Evolutionary conservation across 108 stramenopile species (phyloP).

Genomic region (Heterococcus sp.): DNA sequence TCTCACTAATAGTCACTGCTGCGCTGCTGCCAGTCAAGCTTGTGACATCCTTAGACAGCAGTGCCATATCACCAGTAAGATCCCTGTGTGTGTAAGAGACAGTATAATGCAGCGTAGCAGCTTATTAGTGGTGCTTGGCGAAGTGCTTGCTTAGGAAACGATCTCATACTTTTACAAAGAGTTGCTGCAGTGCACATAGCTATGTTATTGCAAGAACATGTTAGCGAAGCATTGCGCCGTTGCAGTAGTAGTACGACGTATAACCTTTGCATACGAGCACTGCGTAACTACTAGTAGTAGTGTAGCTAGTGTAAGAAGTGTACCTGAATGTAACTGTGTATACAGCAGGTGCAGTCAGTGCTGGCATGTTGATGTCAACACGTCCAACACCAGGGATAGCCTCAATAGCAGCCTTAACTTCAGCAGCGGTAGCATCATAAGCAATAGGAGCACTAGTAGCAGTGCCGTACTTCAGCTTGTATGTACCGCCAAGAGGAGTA

Average conservation of each 20-base stretch:
- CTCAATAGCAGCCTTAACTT: constrained; percentile 66
- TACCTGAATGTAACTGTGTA: constrained; percentile 73
- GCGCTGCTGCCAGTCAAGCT: constrained; percentile 56
- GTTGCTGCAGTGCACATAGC: too few species aligned
- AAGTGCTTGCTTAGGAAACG: too few species aligned
- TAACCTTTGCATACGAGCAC: too few species aligned
- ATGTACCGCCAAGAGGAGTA: constrained; percentile 70
- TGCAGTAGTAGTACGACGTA: too few species aligned
- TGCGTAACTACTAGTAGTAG: too few species aligned
- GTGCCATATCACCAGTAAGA: constrained; percentile 52
- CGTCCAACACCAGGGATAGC: constrained; percentile 54
- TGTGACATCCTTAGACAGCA: constrained; percentile 38
- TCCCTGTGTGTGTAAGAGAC: too few species aligned
- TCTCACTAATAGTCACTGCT: not conserved
- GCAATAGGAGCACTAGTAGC: constrained; percentile 47
- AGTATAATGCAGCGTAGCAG: too few species aligned
- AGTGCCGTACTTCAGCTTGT: constrained; percentile 60
- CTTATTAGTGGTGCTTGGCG: too few species aligned
- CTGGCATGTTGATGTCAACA: constrained; percentile 60
- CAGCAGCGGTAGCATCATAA: constrained; percentile 64
- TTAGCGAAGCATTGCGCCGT: too few species aligned
- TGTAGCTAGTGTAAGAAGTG: too few species aligned
- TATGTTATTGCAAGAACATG: too few species aligned
- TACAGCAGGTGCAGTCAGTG: constrained; percentile 52
- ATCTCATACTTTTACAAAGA: too few species aligned